Conservation (phyloP, 208 protist genomes). For the Porcisia hertigi region DNA sequence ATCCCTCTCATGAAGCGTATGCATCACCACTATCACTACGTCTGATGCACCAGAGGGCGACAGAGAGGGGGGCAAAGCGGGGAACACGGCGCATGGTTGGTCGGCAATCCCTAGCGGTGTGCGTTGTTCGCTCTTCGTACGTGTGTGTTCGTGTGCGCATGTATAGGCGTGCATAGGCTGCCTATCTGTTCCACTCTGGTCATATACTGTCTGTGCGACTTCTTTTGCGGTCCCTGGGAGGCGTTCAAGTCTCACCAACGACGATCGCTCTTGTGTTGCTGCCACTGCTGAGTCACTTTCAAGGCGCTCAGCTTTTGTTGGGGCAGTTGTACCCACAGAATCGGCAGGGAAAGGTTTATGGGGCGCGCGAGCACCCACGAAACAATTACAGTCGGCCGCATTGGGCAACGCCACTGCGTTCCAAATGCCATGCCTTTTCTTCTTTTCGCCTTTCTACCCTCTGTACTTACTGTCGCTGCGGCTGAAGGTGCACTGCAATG, state of each 20-base stretch:
- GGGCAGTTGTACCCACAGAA: background rate
- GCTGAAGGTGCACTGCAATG: background rate
- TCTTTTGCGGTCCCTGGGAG: background rate
- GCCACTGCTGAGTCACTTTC: background rate
- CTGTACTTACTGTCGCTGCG: background rate
- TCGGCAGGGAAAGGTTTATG: background rate
- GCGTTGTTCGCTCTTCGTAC: background rate
- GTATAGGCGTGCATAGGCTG: background rate
- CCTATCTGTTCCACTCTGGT: background rate
- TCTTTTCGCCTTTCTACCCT: background rate
- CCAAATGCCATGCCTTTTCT: background rate
- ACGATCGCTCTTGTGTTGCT: background rate
- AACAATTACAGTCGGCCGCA: background rate
- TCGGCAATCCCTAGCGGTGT: background rate
- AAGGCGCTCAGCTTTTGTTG: background rate
- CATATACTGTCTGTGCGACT: background rate
- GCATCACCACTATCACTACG: constrained; percentile 62
- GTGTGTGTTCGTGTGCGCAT: background rate
- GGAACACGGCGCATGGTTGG: background rate
- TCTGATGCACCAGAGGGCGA: background rate
- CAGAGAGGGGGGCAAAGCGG: background rate
- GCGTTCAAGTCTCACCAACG: background rate
- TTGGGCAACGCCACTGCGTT: background rate
- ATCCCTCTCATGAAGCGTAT: constrained; percentile 56
- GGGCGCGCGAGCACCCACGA: background rate